These are phyloP conservation scores for Sugiyamaella americana DNA, from an alignment of 805 yeast genomes.

Conservation along the genomic window DNA sequence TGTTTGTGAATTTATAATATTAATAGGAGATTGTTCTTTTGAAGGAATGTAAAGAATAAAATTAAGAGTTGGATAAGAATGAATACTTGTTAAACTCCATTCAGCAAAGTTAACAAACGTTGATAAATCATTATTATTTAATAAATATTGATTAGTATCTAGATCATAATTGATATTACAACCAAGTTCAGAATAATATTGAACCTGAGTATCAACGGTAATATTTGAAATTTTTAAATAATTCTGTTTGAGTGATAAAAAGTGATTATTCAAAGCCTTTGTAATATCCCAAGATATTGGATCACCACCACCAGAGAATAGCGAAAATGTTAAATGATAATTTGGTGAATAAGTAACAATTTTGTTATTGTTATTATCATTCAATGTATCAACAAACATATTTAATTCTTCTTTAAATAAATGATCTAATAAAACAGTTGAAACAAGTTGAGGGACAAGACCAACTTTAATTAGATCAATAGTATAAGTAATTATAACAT, in stretches of 20 bases:
- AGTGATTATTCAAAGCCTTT: conserved; percentile 41
- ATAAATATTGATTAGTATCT: conserved; percentile 29
- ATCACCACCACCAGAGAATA: conserved; percentile 54
- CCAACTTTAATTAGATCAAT: conserved; percentile 45
- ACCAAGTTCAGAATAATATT: conserved; percentile 49
- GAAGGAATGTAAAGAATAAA: conserved; percentile 64
- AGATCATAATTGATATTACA: conserved; percentile 9
- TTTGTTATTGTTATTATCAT: conserved; percentile 26
- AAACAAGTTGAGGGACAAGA: conserved; percentile 55
- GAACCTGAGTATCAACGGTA: conserved; percentile 72
- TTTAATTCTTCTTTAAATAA: conserved; percentile 40
- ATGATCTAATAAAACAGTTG: conserved; percentile 46
- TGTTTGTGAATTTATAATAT: conserved; percentile 40
- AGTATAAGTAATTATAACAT: conserved; percentile 39
- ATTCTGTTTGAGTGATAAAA: conserved; percentile 49
- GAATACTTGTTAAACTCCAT: conserved; percentile 60
- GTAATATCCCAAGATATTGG: conserved; percentile 73
- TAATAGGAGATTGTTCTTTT: conserved; percentile 41
- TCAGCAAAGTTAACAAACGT: conserved; percentile 80
- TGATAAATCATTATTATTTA: conserved; percentile 52
- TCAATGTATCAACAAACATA: conserved; percentile 22
- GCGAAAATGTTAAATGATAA: conserved; percentile 69
- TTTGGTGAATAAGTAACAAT: conserved; percentile 56
- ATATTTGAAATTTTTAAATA: conserved; percentile 59
- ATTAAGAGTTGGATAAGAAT: conserved; percentile 62